Percentiles rank a stretch among this genome's conserved stretches.
These are phyloP conservation scores for Mortierella alpina DNA, from an alignment of 192 early-diverging fungal species.

Conservation along the genomic window DNA sequence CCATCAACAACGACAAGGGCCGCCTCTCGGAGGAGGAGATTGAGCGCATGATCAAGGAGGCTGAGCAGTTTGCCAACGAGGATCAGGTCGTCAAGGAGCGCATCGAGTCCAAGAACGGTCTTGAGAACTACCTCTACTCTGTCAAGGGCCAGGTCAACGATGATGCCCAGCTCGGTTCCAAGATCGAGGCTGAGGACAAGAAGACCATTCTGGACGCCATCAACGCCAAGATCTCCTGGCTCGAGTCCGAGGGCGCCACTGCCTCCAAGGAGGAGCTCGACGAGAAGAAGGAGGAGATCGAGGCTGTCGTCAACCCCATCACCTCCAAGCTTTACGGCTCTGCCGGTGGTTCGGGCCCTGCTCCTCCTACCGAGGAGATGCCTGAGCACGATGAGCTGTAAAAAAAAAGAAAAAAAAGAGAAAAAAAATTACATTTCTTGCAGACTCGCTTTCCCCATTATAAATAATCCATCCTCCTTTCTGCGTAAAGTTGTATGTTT, in stretches of 20 bases:
- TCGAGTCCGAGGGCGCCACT: slow-evolving; percentile 81
- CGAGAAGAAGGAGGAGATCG: slow-evolving; percentile 94
- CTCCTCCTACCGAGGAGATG: slow-evolving; percentile 71
- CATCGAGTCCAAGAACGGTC: slow-evolving; percentile 89
- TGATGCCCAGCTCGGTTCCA: slow-evolving; percentile 85
- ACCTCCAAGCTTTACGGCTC: slow-evolving; percentile 87
- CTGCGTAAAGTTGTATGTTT: no score
- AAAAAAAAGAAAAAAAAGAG: slow-evolving; percentile 16
- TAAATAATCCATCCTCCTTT: no score
- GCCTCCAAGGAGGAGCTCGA: slow-evolving; percentile 98
- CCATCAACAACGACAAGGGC: slow-evolving; percentile 98
- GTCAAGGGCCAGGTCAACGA: slow-evolving; percentile 91
- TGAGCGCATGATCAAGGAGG: slow-evolving; percentile 96
- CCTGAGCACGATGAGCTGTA: slow-evolving; percentile 76
- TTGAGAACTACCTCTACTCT: slow-evolving; percentile 93
- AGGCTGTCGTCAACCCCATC: slow-evolving; percentile 95
- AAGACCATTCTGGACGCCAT: slow-evolving; percentile 84
- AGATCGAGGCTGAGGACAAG: slow-evolving; percentile 92
- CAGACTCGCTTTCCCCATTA: no score
- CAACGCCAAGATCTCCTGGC: slow-evolving; percentile 75
- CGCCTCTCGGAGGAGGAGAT: slow-evolving; percentile 95
- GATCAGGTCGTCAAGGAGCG: slow-evolving; percentile 85
- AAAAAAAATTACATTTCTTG: no score
- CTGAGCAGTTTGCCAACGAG: slow-evolving; percentile 93
- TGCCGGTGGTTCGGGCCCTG: slow-evolving; percentile 66